These are phyloP conservation scores for Phytopythium mirpurense DNA, from an alignment of 352 stramenopile genomes.

Conservation along the genomic window DNA sequence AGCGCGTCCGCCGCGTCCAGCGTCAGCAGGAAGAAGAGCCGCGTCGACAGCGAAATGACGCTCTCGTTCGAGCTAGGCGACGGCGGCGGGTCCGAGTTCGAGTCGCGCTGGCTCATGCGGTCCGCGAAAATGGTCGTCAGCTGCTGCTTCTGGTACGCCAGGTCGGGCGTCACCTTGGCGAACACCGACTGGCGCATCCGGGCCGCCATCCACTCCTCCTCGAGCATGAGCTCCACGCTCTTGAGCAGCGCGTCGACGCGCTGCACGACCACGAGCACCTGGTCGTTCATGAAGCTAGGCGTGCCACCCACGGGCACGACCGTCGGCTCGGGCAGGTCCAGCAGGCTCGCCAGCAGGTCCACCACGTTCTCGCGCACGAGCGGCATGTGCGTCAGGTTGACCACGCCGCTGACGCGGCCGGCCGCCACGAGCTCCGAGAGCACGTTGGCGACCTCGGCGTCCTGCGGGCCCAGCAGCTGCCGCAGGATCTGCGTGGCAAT, in stretches of 20 bases:
- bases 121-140: slow-evolving; percentile 73
- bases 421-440: slow-evolving; percentile 64
- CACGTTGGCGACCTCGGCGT: slow-evolving; percentile 53
- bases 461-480: slow-evolving; percentile 68
- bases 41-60: slow-evolving; percentile 69
- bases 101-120: slow-evolving; percentile 52
- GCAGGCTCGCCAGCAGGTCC: slow-evolving; percentile 75
- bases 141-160: slow-evolving; percentile 76
- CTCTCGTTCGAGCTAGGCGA: slow-evolving; percentile 78
- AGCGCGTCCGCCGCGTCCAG: slow-evolving; percentile 78
- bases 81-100: slow-evolving; percentile 21
- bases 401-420: slow-evolving; percentile 36
- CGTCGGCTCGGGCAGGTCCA: slow-evolving; percentile 76
- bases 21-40: slow-evolving; percentile 81
- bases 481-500: slow-evolving; percentile 79
- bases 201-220: slow-evolving; percentile 85
- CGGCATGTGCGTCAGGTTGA: slow-evolving; percentile 72
- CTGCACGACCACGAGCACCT: slow-evolving; percentile 73
- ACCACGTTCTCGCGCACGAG: slow-evolving; percentile 81
- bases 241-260: slow-evolving; percentile 73
- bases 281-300: slow-evolving; percentile 66
- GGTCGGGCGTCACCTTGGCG: slow-evolving; percentile 66
- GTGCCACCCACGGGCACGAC: slow-evolving; percentile 43
- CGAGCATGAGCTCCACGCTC: slow-evolving; percentile 80
- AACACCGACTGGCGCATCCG: slow-evolving; percentile 78